phyloP scores from a whole-genome alignment of 2,329 filamentous ascomycete species.

The Orbilia ellipsospora region DNA sequence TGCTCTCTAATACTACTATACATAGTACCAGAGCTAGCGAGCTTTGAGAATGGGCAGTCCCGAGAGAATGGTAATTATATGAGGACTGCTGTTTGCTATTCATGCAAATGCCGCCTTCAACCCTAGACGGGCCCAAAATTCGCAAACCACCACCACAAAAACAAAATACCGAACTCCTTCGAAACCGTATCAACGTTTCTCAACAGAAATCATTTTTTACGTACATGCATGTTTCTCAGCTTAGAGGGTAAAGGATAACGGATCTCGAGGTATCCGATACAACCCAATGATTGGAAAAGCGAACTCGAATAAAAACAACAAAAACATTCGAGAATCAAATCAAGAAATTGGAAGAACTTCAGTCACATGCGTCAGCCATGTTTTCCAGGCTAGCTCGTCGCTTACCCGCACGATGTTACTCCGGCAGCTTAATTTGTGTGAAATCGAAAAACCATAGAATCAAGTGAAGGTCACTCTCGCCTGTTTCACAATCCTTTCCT shows the following conservation, averaged over 20 bases:
- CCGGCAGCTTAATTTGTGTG: constrained; percentile 12
- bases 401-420: constrained; percentile 13
- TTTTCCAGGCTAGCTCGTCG: constrained; percentile 22
- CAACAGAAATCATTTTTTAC: constrained; percentile 17
- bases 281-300: background rate
- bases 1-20: background rate
- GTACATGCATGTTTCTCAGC: constrained; percentile 11
- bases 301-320: background rate
- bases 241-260: background rate
- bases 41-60: background rate
- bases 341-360: constrained; percentile 16
- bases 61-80: background rate
- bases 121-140: background rate
- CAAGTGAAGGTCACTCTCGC: constrained; percentile 13
- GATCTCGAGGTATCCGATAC: constrained; percentile 2
- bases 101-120: constrained; percentile 1
- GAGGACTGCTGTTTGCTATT: constrained; percentile 25
- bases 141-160: background rate
- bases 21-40: background rate
- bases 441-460: constrained; percentile 5
- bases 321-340: constrained; percentile 3
- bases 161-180: background rate
- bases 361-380: constrained; percentile 35
- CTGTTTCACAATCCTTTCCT: constrained; percentile 24
- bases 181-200: background rate